These are phyloP conservation scores for Clitoria ternatea DNA, from an alignment of 306 rosid species.

Conservation along the genomic window DNA sequence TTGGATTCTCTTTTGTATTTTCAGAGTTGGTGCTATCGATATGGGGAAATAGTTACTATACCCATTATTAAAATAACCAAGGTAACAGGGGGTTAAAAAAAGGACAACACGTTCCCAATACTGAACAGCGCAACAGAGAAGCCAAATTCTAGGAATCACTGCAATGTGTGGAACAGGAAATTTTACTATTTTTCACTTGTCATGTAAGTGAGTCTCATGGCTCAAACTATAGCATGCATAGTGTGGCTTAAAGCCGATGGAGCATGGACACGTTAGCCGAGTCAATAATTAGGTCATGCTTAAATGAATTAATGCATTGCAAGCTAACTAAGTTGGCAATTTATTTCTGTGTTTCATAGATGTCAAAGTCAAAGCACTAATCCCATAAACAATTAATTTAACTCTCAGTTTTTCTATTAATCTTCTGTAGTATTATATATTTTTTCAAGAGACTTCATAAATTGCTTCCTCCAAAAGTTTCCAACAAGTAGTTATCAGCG, in stretches of 20 bases:
- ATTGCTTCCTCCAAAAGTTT: conserved; percentile 27
- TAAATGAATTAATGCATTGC: background rate
- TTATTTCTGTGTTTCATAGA: background rate
- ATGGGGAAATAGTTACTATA: too few relatives aligned
- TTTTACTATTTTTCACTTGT: background rate
- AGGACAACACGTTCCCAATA: too few relatives aligned
- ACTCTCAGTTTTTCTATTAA: background rate
- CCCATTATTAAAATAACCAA: too few relatives aligned
- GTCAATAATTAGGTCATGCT: background rate
- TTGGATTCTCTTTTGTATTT: too few relatives aligned
- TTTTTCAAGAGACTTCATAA: background rate
- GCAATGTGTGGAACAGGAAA: background rate
- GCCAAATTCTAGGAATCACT: too few relatives aligned
- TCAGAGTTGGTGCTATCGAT: too few relatives aligned
- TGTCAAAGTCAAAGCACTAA: conserved; percentile 1
- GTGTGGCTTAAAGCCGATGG: background rate
- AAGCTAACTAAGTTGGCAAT: conserved; percentile 28
- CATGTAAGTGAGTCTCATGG: background rate
- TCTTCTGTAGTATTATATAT: background rate
- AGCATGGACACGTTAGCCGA: background rate
- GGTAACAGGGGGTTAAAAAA: too few relatives aligned
- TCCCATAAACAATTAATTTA: background rate
- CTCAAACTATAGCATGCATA: background rate
- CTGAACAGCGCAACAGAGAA: too few relatives aligned
- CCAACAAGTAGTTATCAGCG: conserved; percentile 31